Evolutionary conservation across 2,329 filamentous ascomycete species (phyloP).

Genomic region (Tolypocladium inflatum): DNA sequence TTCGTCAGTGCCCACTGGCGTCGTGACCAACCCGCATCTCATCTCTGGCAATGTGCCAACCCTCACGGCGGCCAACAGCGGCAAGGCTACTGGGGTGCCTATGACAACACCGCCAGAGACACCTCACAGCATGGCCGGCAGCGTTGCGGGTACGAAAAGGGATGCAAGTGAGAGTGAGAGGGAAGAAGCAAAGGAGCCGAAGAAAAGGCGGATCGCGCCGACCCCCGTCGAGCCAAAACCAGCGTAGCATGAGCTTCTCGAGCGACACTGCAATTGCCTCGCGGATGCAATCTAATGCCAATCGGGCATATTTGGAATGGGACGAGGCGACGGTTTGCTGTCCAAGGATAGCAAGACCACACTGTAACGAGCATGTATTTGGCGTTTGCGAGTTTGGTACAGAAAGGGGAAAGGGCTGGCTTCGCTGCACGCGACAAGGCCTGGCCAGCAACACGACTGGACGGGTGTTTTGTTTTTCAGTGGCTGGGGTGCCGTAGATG

Average conservation of each 20-base stretch:
- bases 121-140: constrained; percentile 38
- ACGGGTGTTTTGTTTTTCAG: background rate
- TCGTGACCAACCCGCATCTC: constrained; percentile 70
- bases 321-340: background rate
- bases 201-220: constrained; percentile 63
- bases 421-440: background rate
- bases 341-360: constrained; percentile 5
- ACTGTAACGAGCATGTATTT: constrained; percentile 16
- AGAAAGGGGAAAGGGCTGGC: background rate
- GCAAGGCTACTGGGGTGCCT: constrained; percentile 53
- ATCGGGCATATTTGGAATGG: background rate
- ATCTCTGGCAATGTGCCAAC: constrained; percentile 69
- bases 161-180: constrained; percentile 47
- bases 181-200: constrained; percentile 45
- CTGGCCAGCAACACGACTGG: background rate
- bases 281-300: background rate
- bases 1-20: constrained; percentile 34
- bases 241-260: background rate
- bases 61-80: constrained; percentile 64
- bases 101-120: constrained; percentile 89
- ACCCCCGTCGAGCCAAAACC: constrained; percentile 39
- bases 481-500: background rate
- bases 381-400: constrained; percentile 17
- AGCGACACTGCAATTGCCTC: background rate
- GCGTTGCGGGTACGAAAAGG: constrained; percentile 39